Evolutionary conservation across 139 green algal genomes (phyloP).

Genomic region (Picochlorum sp.): DNA sequence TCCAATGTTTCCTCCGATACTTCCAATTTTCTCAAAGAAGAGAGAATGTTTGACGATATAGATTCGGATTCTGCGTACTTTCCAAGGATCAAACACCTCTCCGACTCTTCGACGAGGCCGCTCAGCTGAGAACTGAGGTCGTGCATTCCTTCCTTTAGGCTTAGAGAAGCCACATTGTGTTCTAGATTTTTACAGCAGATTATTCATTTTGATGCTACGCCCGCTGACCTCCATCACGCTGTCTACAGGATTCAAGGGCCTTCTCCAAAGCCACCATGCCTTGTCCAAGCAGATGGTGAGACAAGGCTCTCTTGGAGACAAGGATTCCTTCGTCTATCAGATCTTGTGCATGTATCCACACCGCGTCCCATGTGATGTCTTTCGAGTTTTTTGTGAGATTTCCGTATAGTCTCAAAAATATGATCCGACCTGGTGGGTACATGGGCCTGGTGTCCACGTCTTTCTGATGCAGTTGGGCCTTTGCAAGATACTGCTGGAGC

Average conservation of each 20-base stretch:
- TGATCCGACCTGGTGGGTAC: conserved; percentile 39
- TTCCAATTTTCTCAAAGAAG: not conserved
- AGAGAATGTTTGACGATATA: not conserved
- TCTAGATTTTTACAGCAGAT: too few species aligned
- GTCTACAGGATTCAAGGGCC: not conserved
- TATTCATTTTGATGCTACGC: too few species aligned
- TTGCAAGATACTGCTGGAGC: not conserved
- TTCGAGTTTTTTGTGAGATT: not conserved
- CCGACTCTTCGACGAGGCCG: not conserved
- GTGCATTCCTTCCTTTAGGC: too few species aligned
- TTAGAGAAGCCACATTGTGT: too few species aligned
- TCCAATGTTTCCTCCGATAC: not conserved
- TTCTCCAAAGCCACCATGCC: not conserved
- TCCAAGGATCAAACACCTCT: not conserved
- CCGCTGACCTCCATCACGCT: too few species aligned
- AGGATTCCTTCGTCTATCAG: conserved; percentile 34
- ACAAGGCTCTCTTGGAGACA: conserved; percentile 12
- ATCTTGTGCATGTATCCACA: conserved; percentile 24
- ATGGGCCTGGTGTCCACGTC: conserved; percentile 11
- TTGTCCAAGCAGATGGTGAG: conserved; percentile 14
- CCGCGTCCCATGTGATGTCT: conserved; percentile 15
- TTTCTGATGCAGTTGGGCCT: not conserved
- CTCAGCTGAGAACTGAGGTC: not conserved
- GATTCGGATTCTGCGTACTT: conserved; percentile 7
- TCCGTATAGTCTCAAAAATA: conserved; percentile 37